Evolutionary conservation across 306 rosid genomes (phyloP).

Genomic region (Acacia confusa): DNA sequence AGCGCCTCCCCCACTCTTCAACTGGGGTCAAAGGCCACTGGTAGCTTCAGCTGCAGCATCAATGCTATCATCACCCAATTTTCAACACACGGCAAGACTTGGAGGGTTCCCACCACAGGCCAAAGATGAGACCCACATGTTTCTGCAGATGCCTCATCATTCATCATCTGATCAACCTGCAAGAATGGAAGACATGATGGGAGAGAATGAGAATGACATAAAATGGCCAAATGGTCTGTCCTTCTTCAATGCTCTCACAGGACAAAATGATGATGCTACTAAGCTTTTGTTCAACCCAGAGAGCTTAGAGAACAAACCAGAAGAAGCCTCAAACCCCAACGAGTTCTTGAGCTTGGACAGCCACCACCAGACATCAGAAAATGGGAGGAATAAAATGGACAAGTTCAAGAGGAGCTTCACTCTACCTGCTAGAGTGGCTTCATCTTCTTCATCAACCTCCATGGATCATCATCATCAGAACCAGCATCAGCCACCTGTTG

Average conservation of each 20-base stretch:
- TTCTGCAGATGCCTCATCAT: constrained; percentile 62
- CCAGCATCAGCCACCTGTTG: constrained; percentile 49
- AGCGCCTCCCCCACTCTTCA: constrained; percentile 77
- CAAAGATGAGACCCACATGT: constrained; percentile 78
- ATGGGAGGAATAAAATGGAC: constrained; percentile 61
- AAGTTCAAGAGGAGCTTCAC: constrained; percentile 86
- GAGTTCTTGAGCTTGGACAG: constrained; percentile 94
- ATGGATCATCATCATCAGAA: constrained; percentile 58
- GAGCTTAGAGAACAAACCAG: constrained; percentile 52
- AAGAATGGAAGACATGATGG: constrained; percentile 78
- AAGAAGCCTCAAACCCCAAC: constrained; percentile 50
- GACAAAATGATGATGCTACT: constrained; percentile 72
- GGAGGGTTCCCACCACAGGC: constrained; percentile 74
- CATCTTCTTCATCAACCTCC: constrained; percentile 85
- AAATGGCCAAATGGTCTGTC: constrained; percentile 96
- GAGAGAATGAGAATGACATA: constrained; percentile 76
- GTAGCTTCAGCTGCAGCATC: constrained; percentile 58
- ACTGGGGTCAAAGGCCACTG: constrained; percentile 82
- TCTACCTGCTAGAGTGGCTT: constrained; percentile 77
- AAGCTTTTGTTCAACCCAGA: constrained; percentile 84
- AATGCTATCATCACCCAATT: constrained; percentile 74
- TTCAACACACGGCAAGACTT: constrained; percentile 52
- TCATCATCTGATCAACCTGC: constrained; percentile 46
- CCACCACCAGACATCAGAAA: constrained; percentile 39
- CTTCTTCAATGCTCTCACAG: constrained; percentile 86